Evolutionary conservation across 2,329 filamentous ascomycete genomes (phyloP).

Genomic region (Tolypocladium sp.): DNA sequence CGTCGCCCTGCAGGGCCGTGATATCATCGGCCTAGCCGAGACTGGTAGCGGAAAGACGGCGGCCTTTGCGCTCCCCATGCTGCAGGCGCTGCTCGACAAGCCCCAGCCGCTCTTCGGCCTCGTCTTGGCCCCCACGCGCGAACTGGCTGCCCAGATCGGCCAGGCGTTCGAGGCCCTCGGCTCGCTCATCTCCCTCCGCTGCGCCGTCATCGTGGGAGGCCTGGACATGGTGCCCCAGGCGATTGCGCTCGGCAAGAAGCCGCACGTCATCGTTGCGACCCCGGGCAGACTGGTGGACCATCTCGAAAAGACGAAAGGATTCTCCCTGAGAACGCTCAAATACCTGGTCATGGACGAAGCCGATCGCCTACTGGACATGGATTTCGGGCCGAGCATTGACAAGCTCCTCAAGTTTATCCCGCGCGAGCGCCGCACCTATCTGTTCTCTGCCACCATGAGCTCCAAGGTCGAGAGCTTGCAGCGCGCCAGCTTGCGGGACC

Average conservation of each 20-base stretch:
- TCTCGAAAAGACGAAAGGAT: slow-evolving; percentile 93
- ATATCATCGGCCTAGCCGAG: slow-evolving; percentile 89
- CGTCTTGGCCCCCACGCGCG: slow-evolving; percentile 84
- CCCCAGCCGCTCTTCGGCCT: slow-evolving; percentile 82
- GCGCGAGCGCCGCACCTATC: slow-evolving; percentile 66
- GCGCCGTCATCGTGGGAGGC: slow-evolving; percentile 80
- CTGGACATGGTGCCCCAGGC: slow-evolving; percentile 92
- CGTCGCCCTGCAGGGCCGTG: slow-evolving; percentile 65
- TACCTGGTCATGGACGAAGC: slow-evolving; percentile 95
- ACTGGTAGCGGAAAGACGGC: slow-evolving; percentile 95
- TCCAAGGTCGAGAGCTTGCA: slow-evolving; percentile 90
- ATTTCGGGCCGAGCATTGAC: slow-evolving; percentile 87
- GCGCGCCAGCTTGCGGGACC: slow-evolving; percentile 77
- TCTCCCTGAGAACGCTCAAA: slow-evolving; percentile 71
- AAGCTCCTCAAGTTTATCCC: slow-evolving; percentile 89
- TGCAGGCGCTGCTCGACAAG: slow-evolving; percentile 83
- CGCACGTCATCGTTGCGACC: slow-evolving; percentile 87
- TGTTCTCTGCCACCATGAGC: slow-evolving; percentile 92
- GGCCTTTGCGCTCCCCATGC: slow-evolving; percentile 85
- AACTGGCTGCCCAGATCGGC: slow-evolving; percentile 86
- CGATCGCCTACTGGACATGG: slow-evolving; percentile 82
- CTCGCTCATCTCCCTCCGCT: slow-evolving; percentile 77
- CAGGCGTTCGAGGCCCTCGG: slow-evolving; percentile 83
- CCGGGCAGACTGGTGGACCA: slow-evolving; percentile 86
- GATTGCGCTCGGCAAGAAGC: slow-evolving; percentile 90